Percentiles rank a stretch among this genome's conserved stretches.
Conservation (phyloP, 192 early-diverging fungal genomes). For the Linnemannia elongata region DNA sequence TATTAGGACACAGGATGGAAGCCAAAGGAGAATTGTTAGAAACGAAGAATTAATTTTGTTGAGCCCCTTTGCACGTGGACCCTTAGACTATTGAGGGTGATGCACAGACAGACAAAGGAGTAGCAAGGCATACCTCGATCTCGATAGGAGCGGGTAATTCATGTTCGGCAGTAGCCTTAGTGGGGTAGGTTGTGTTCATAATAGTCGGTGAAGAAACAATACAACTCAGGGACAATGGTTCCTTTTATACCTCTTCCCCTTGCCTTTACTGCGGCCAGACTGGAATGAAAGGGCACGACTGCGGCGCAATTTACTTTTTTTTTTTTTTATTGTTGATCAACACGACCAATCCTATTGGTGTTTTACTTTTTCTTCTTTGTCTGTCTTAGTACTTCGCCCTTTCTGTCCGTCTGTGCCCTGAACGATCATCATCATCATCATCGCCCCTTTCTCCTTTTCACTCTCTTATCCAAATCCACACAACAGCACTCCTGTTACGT, state of each 20-base stretch:
- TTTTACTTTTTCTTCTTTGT: neutral
- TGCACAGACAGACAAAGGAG: neutral
- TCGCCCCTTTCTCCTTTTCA: neutral
- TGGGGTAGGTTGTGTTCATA: neutral
- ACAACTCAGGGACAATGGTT: neutral
- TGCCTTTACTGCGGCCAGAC: neutral
- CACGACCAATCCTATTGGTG: neutral
- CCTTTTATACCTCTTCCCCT: neutral
- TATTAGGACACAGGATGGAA: slow-evolving; percentile 11
- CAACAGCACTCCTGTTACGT: neutral
- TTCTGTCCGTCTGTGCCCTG: neutral
- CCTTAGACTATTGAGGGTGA: too few relatives aligned
- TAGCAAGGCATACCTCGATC: neutral
- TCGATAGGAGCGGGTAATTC: neutral
- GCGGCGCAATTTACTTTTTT: neutral
- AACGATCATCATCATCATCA: too few relatives aligned
- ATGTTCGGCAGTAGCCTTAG: slow-evolving; percentile 3
- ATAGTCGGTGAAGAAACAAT: neutral
- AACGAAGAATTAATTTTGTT: neutral
- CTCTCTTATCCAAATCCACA: neutral
- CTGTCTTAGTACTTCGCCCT: neutral
- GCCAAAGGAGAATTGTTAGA: neutral
- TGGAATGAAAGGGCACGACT: neutral
- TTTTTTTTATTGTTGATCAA: neutral
- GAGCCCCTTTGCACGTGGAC: too few relatives aligned